Evolutionary conservation across 805 yeast genomes (phyloP), one percentile per base, ranked within the genome.

Genomic region (Yamadazyma sp.): DNA sequence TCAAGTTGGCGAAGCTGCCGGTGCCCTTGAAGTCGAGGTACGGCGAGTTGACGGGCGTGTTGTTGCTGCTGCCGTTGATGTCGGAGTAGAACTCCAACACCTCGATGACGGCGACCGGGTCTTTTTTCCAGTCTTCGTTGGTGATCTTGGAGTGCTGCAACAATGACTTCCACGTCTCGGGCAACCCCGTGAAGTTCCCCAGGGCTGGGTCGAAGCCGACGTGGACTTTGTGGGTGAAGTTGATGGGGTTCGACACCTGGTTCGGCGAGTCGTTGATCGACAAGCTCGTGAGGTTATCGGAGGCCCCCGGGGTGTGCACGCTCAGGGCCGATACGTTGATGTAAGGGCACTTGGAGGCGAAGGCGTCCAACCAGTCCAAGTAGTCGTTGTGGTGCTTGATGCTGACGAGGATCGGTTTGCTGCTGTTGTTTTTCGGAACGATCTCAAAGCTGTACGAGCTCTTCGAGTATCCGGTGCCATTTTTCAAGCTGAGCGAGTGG

Each of bases 201-300:
- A 73, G 75, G 19, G 84, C 81, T 3, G 93, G 91, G 57, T 85
- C 95, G 52, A 82, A 84, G 1, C 90, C 90, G 17, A 85, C 91
- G 57, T 85, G 93, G 12, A 90, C 96, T 54, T 82, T 85, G 58
- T 95, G 99, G 8, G 95, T 88, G 60, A 91, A 91, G 59, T 91
- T 90, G 12, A 91, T 86, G 6, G 99, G 99, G 26, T 81, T 82
- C 3, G 97, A 89, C 8, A 93, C 96, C 72, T 63, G 41, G 19
- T 32, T 54, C n/a, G n/a, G n/a, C 22, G 29, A n/a, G 5, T 38
- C 26, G 15, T 29, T 24, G 11, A 29, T 28, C 17, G 9, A 27
- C 17, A 33, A 28, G 16, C 25, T 37, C 15, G 23, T 28, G 25
- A 29, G 11, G 13, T 17, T 22, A 13, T 27, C 32, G 12, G 17